Evolutionary conservation across 2,329 filamentous ascomycete genomes (phyloP).

Genomic region (Alternaria hordeiaustralica): DNA sequence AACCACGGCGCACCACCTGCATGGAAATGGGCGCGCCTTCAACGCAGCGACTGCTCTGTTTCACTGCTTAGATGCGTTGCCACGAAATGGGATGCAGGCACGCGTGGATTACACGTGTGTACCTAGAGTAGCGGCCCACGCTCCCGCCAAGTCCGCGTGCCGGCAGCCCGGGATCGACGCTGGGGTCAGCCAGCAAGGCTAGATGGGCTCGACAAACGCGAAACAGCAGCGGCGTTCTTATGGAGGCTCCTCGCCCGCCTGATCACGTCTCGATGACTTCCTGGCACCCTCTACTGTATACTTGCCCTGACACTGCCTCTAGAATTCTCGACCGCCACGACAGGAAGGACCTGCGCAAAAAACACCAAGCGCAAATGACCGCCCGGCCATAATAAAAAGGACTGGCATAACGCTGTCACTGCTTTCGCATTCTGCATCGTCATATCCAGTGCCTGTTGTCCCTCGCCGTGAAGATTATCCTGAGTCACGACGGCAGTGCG

Average conservation of each 20-base stretch:
- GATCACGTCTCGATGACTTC: background rate
- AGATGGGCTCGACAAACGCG: constrained; percentile 10
- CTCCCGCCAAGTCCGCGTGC: constrained; percentile 3
- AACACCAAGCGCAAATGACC: background rate
- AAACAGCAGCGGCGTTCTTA: constrained; percentile 7
- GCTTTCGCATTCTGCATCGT: background rate
- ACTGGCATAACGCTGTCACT: background rate
- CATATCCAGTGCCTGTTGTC: background rate
- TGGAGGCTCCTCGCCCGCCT: background rate
- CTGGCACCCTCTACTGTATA: background rate
- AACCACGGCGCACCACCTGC: background rate
- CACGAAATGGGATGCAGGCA: background rate
- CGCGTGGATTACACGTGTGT: background rate
- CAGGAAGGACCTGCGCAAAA: background rate
- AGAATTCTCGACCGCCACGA: background rate
- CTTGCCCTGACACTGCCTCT: background rate
- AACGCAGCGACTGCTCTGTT: background rate
- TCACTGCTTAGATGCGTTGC: background rate
- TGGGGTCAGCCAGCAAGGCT: constrained; percentile 1
- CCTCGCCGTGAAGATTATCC: background rate
- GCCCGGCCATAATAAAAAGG: background rate
- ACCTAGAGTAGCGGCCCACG: background rate
- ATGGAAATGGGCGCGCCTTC: background rate
- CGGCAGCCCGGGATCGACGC: constrained; percentile 6
- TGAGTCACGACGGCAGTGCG: background rate